A percentile compares a stretch with the other conserved stretches of the same genome.
Evolutionary conservation across 345 rosid species (phyloP).

Genomic region (Gossypium stocksii): DNA sequence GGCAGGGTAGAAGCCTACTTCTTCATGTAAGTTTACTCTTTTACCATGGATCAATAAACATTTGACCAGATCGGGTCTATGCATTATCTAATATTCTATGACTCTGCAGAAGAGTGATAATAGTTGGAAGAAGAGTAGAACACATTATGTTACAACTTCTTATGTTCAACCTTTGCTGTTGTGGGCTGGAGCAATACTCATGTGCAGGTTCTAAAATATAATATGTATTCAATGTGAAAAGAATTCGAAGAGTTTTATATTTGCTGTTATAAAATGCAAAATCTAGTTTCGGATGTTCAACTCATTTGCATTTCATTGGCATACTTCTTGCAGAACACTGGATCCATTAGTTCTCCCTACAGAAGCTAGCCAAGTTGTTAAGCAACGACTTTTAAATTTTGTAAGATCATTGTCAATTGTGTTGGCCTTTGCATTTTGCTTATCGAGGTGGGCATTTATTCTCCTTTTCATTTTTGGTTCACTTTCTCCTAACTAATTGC

Average conservation of each 20-base stretch:
- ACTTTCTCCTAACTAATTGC: background rate
- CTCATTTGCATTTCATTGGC: background rate
- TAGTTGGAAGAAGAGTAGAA: slow-evolving; percentile 69
- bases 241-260: background rate
- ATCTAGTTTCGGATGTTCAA: background rate
- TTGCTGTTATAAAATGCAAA: slow-evolving; percentile 12
- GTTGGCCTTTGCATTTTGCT: slow-evolving; percentile 67
- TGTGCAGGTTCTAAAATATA: slow-evolving; percentile 59
- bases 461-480: background rate
- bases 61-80: background rate
- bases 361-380: slow-evolving; percentile 65
- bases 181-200: slow-evolving; percentile 62
- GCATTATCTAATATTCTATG: slow-evolving; percentile 13
- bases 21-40: slow-evolving; percentile 40
- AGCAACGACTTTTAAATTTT: slow-evolving; percentile 65
- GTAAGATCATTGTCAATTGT: slow-evolving; percentile 68
- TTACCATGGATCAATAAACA: slow-evolving; percentile 5
- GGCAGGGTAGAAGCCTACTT: slow-evolving; percentile 49
- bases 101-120: slow-evolving; percentile 59
- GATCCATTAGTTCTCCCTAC: slow-evolving; percentile 66
- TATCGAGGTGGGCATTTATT: slow-evolving; percentile 52
- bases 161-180: slow-evolving; percentile 73
- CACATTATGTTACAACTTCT: slow-evolving; percentile 52
- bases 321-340: slow-evolving; percentile 45
- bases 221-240: background rate